Evolutionary conservation across 371 early-diverging fungal genomes (phyloP), one percentile per base, ranked within the genome.

Genomic region (Lichtheimia ramosa): DNA sequence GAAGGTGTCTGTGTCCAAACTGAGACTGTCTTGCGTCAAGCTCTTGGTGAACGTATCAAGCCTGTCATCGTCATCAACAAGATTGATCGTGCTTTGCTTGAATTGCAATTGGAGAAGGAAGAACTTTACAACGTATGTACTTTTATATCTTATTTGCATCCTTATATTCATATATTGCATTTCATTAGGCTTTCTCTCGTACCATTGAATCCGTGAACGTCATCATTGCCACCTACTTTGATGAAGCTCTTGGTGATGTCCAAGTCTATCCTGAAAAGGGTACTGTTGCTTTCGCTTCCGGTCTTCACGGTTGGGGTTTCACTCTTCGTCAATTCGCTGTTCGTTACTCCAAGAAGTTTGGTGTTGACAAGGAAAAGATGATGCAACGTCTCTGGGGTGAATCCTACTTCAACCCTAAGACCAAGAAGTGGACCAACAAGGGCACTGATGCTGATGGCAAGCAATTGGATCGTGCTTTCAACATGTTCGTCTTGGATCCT

Each of bases 251-350:
- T 56, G 97, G 96, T 68, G 94, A 94, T 74, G 77, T 89, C 62
- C 91, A 92, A 81, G 95, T 96, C 61, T 89, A 86, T 81, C 96
- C 97, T 59, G 94, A 96, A 69, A 71, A 87, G 69, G 97, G 97
- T 62, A 98, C 97, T 67, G 94, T 99, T 62, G 97, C 98, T 58
- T 99, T 99, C 77, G 98, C 97, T 66, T 98, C 98, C 65, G 99
- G 97, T 82, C 90, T 99, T 53, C 99, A 98, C 86, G 99, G 97
- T 56, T 99, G 99, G 99, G 99, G 96, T 73, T 99, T 99, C 88
- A 99, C 99, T 51, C 91, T 99, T 43, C 94, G 94, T 63, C 96
- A 96, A 80, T 98, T 99, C 67, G 97, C 99, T 61, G 73, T 85
- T 56, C 93, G 96, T 58, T 99, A 98, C 82, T 74, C 96, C 73